These are phyloP conservation scores for Cercospora berteroae DNA, from an alignment of 2,329 filamentous ascomycete genomes.

Conservation along the genomic window DNA sequence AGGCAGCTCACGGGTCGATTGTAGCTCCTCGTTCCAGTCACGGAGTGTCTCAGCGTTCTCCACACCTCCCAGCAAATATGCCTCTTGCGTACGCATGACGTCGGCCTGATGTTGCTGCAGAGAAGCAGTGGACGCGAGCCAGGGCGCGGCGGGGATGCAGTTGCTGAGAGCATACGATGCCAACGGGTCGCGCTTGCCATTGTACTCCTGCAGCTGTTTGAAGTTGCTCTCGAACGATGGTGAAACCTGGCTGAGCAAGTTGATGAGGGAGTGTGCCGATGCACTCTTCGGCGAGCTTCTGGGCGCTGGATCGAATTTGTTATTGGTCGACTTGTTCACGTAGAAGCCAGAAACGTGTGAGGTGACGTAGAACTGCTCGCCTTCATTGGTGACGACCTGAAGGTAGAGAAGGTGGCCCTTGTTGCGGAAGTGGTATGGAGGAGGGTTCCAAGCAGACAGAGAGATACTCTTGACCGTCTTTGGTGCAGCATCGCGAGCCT, in stretches of 20 bases:
- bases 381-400: slow-evolving; percentile 84
- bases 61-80: slow-evolving; percentile 81
- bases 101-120: slow-evolving; percentile 73
- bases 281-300: slow-evolving; percentile 73
- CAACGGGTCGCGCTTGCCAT: slow-evolving; percentile 80
- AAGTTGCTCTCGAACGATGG: slow-evolving; percentile 79
- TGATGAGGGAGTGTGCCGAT: slow-evolving; percentile 81
- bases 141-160: slow-evolving; percentile 85
- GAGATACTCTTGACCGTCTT: slow-evolving; percentile 89
- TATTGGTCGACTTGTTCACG: slow-evolving; percentile 93
- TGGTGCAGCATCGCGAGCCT: slow-evolving; percentile 64
- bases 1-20: slow-evolving; percentile 90
- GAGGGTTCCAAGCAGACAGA: slow-evolving; percentile 93
- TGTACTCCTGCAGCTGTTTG: slow-evolving; percentile 75
- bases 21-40: slow-evolving; percentile 99
- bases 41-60: slow-evolving; percentile 92
- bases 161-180: slow-evolving; percentile 96
- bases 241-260: slow-evolving; percentile 74
- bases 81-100: slow-evolving; percentile 86
- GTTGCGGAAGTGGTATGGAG: slow-evolving; percentile 84
- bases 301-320: slow-evolving; percentile 89
- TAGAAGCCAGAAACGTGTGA: slow-evolving; percentile 93
- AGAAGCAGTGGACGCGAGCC: slow-evolving; percentile 73
- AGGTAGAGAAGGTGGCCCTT: slow-evolving; percentile 92
- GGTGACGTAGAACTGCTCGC: slow-evolving; percentile 91